Evolutionary conservation across 305 asterid species (phyloP).

Genomic region (Solanum chacoense): DNA sequence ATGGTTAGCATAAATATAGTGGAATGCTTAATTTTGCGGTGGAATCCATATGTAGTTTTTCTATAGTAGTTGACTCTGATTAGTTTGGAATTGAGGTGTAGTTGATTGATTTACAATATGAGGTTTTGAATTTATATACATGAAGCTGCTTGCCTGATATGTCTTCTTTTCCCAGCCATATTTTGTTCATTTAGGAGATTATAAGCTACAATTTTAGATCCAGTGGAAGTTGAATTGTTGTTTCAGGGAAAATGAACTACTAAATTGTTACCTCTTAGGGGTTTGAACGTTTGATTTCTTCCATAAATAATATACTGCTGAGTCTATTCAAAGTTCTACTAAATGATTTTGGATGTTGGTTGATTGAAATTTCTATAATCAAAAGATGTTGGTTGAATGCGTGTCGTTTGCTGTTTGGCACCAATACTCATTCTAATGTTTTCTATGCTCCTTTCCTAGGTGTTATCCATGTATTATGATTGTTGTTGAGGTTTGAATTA

Average conservation of each 20-base stretch:
- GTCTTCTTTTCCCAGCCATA: background rate
- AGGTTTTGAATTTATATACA: background rate
- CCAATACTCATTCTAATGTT: background rate
- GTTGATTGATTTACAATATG: background rate
- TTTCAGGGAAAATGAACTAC: background rate
- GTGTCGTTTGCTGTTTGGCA: background rate
- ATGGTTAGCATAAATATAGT: background rate
- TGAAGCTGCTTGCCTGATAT: background rate
- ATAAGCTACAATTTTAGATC: background rate
- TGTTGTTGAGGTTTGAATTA: constrained; percentile 18
- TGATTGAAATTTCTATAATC: background rate
- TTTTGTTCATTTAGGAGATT: background rate
- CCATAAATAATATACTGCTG: background rate
- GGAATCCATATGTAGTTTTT: background rate
- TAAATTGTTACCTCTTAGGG: background rate
- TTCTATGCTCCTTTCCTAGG: constrained; percentile 16
- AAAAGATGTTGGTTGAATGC: background rate
- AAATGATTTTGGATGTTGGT: background rate
- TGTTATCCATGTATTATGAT: constrained; percentile 14
- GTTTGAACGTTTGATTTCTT: background rate
- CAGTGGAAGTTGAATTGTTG: background rate
- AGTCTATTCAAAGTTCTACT: background rate
- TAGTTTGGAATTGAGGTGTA: background rate
- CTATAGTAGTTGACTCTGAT: background rate
- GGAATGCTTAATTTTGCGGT: background rate